Percentiles rank a stretch among this genome's conserved stretches.
Conservation (phyloP, 352 stramenopile genomes). For the Phytophthora sp. region DNA sequence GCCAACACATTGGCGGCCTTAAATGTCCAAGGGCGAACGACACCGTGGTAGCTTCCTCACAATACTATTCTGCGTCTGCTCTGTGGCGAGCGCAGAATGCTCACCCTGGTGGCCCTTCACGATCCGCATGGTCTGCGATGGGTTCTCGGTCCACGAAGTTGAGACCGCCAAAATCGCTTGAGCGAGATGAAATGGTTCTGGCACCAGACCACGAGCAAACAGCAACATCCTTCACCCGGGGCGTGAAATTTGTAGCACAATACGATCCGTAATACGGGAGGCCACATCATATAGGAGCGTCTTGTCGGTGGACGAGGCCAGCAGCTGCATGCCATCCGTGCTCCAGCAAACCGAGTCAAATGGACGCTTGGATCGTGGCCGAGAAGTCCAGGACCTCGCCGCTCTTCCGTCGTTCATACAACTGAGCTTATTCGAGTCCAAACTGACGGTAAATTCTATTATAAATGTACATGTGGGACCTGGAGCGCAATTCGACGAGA, state of each 20-base stretch:
- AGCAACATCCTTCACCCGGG: constrained; percentile 86
- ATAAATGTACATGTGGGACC: too few species aligned
- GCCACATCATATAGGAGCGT: constrained; percentile 93
- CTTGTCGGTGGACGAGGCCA: constrained; percentile 97
- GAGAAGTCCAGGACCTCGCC: constrained; percentile 85
- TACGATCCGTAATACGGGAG: too few species aligned
- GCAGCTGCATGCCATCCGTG: constrained; percentile 87
- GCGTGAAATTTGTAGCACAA: constrained; percentile 82
- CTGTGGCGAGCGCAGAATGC: constrained; percentile 88
- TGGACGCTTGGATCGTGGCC: constrained; percentile 87
- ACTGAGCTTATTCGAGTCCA: constrained; percentile 95
- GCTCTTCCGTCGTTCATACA: constrained; percentile 95
- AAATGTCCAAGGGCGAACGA: constrained; percentile 91
- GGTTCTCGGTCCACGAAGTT: constrained; percentile 80
- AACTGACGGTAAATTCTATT: constrained; percentile 90
- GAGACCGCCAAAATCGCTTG: constrained; percentile 84
- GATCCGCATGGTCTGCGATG: constrained; percentile 74
- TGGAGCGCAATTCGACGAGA: constrained; percentile 93
- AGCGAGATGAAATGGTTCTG: constrained; percentile 85
- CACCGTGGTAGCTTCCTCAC: constrained; percentile 95
- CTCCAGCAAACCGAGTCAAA: constrained; percentile 96
- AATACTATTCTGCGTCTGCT: constrained; percentile 69
- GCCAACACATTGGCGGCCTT: constrained; percentile 53
- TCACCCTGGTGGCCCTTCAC: constrained; percentile 92
- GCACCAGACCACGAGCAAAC: constrained; percentile 65